These are phyloP conservation scores for Tilletia caries DNA, from an alignment of 1,284 basidiomycete genomes.

Conservation along the genomic window DNA sequence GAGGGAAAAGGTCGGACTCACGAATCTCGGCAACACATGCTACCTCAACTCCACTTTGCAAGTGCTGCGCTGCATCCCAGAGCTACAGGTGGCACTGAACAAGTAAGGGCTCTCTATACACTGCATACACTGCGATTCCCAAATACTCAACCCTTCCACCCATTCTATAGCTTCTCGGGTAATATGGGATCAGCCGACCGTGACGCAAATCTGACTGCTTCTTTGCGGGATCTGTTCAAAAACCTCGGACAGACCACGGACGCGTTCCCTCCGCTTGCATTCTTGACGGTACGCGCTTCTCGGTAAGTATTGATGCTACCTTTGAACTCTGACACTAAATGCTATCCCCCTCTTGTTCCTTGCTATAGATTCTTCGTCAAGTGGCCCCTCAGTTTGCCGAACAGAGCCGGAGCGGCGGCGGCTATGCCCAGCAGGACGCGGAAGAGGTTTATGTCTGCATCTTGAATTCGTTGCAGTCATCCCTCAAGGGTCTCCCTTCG, in stretches of 20 bases:
- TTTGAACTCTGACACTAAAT: background rate
- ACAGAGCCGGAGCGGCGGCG: slow-evolving; percentile 59
- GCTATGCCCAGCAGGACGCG: slow-evolving; percentile 88
- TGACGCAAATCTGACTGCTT: slow-evolving; percentile 57
- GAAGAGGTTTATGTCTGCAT: slow-evolving; percentile 91
- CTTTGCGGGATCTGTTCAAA: slow-evolving; percentile 71
- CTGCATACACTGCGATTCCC: slow-evolving; percentile 54
- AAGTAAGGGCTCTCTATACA: slow-evolving; percentile 14
- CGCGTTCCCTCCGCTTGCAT: slow-evolving; percentile 69
- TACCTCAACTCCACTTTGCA: slow-evolving; percentile 96
- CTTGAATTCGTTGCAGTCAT: slow-evolving; percentile 70
- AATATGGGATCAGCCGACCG: slow-evolving; percentile 40
- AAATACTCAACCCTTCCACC: slow-evolving; percentile 53
- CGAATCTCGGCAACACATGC: slow-evolving; percentile 72
- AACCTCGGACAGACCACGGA: slow-evolving; percentile 74
- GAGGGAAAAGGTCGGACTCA: slow-evolving; percentile 34
- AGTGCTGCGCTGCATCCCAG: slow-evolving; percentile 82
- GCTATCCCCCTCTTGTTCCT: background rate
- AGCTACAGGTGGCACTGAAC: slow-evolving; percentile 63
- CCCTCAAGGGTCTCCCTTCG: slow-evolving; percentile 53
- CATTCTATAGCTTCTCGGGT: slow-evolving; percentile 21
- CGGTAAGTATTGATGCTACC: too few species aligned
- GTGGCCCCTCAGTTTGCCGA: slow-evolving; percentile 92
- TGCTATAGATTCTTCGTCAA: slow-evolving; percentile 62
- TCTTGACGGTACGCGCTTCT: slow-evolving; percentile 59